Percentiles rank a stretch among this genome's conserved stretches.
Conservation (phyloP, 176 grass and related monocot species). For the Alloteropsis semialata region DNA sequence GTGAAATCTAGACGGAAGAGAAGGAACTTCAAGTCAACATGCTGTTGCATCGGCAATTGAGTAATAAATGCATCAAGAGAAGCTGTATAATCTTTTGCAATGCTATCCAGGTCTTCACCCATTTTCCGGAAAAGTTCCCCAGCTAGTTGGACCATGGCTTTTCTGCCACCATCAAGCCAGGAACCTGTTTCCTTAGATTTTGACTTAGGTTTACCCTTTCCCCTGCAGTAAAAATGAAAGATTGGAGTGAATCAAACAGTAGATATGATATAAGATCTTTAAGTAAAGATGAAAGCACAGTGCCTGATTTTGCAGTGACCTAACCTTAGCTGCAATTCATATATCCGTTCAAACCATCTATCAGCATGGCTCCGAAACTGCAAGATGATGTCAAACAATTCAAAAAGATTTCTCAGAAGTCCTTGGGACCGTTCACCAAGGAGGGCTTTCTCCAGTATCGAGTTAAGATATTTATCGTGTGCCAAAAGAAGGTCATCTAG, state of each 20-base stretch:
- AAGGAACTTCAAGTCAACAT: constrained; percentile 92
- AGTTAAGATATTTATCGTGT: constrained; percentile 80
- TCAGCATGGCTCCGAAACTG: constrained; percentile 79
- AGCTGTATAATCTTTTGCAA: constrained; percentile 80
- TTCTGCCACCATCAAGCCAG: constrained; percentile 69
- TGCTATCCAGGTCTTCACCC: constrained; percentile 90
- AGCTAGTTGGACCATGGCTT: constrained; percentile 78
- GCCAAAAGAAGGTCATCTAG: constrained; percentile 85
- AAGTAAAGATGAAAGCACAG: constrained; percentile 5
- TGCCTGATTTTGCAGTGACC: constrained; percentile 7
- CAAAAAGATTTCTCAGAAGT: constrained; percentile 72
- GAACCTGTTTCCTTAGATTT: constrained; percentile 63
- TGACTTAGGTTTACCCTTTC: constrained; percentile 59
- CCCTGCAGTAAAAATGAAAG: constrained; percentile 53
- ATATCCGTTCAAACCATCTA: constrained; percentile 89
- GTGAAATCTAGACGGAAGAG: constrained; percentile 95
- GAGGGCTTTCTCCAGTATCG: constrained; percentile 90
- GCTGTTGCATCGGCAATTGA: constrained; percentile 85
- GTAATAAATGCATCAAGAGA: constrained; percentile 90
- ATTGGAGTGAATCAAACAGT: constrained; percentile 19
- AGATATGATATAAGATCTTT: neutral
- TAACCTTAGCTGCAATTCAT: constrained; percentile 86
- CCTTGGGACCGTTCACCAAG: constrained; percentile 71
- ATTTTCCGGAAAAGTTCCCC: constrained; percentile 78
- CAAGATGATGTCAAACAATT: constrained; percentile 84